Base-by-base conservation (phyloP, 805 yeast species). In the Sugiyamaella mastotermitis region DNA sequence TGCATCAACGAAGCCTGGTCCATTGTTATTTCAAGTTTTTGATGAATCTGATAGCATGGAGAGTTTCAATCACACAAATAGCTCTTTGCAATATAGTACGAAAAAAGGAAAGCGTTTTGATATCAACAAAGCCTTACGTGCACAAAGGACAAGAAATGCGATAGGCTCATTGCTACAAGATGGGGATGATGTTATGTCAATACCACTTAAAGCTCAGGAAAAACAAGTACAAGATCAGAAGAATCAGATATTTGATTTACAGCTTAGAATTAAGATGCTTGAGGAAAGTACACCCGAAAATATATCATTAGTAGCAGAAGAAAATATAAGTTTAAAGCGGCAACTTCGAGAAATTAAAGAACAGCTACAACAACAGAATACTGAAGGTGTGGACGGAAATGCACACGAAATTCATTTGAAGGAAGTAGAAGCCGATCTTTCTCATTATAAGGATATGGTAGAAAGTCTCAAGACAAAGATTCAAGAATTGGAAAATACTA, bases 291-390 rank as follows among this genome's bases (percentile, higher is more conserved):
- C 47, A 16, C 51, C 52, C 3, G 52, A 48, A 33, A 36, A 41
- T 20, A 26, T 33, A 14, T 28, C 10, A 10, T 18, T 19, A 13
- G 37, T 37, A 35, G 41, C 47, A 6, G 33, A 34, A 15, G 72
- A 68, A 41, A 48, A 66, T 23, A 65, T 64, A 37, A 55, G 56
- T n/a, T 43, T 72, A 32, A 55, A 18, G n/a, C 33, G 16, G 26
- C 26, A 10, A 10, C 26, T 23, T 23, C 10, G n/a, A 14, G 33
- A 31, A 14, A 31, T 10, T 31, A n/a, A 6, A 8, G 8, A 18
- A 8, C 18, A 10, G 6, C 13, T 5, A 18, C 5, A 5, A 6
- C 22, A 31, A 31, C 15, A 16, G 24, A 14, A 31, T 9, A 6
- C n/a, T 17, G 15, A 17, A 20, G n/a, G 10, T n/a, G 21, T 7